Conservation (phyloP, 2,329 filamentous ascomycete species). For the Pseudocercospora cruenta region DNA sequence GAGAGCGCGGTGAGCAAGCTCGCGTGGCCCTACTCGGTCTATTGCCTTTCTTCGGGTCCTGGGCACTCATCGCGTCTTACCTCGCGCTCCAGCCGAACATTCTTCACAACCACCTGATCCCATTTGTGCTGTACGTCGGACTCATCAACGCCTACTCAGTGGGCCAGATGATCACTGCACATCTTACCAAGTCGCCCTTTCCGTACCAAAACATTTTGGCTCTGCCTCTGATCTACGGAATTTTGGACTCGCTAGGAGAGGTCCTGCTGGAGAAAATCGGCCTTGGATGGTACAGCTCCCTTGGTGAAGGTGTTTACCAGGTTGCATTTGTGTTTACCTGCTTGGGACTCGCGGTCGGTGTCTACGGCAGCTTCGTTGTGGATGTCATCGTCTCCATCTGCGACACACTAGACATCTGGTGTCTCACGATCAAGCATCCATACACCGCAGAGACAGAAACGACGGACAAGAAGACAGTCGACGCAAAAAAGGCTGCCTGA, state of each 20-base stretch:
- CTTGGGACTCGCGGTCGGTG: slow-evolving; percentile 78
- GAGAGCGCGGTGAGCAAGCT: slow-evolving; percentile 71
- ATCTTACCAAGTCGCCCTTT: slow-evolving; percentile 84
- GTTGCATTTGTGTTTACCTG: slow-evolving; percentile 89
- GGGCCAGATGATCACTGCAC: slow-evolving; percentile 92
- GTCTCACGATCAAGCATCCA: slow-evolving; percentile 91
- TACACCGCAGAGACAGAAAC: slow-evolving; percentile 39
- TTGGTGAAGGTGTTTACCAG: slow-evolving; percentile 76
- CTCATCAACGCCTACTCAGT: slow-evolving; percentile 89
- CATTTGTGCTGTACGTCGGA: slow-evolving; percentile 86
- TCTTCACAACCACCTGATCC: slow-evolving; percentile 79
- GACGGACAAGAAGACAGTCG: slow-evolving; percentile 26
- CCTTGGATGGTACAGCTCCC: slow-evolving; percentile 74
- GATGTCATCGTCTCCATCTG: slow-evolving; percentile 98
- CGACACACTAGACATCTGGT: slow-evolving; percentile 98
- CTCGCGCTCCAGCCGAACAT: slow-evolving; percentile 84
- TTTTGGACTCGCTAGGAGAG: slow-evolving; percentile 80
- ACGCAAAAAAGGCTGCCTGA: slow-evolving; percentile 27
- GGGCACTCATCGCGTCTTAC: slow-evolving; percentile 77
- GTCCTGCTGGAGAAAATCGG: slow-evolving; percentile 54
- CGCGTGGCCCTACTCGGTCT: slow-evolving; percentile 80
- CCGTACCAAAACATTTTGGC: slow-evolving; percentile 88
- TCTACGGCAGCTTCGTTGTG: slow-evolving; percentile 97
- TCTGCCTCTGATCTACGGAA: slow-evolving; percentile 75
- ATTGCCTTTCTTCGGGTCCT: slow-evolving; percentile 76